Evolutionary conservation across 2,329 filamentous ascomycete genomes (phyloP), one percentile per base, ranked within the genome.

Genomic region (Fusarium transvaalense): DNA sequence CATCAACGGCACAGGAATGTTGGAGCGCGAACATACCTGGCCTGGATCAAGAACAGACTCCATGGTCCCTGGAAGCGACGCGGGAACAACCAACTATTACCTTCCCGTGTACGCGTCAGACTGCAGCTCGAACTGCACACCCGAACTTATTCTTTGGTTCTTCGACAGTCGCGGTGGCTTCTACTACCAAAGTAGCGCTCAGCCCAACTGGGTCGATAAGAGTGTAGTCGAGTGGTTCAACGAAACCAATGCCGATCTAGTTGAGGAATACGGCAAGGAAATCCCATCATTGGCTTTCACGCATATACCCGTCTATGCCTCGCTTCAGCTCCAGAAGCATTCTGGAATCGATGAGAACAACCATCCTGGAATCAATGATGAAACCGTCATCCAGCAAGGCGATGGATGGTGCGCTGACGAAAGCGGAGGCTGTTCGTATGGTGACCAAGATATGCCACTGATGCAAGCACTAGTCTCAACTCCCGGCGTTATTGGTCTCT

Each of bases 161-260:
- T 91, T 92, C 65, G 90, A 92, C 71, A 85, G 82, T 51, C 81
- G 84, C n/a, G 88, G 88, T 21, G 88, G 88, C 9, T 80, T 80
- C 45, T 79, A 81, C 38, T 86, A 83, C 71, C 82, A 82, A 56
- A 64, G 77, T 10, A 38, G 41, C 0, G 42, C 52, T 3, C 76
- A 78, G 10, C 78, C 78, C 1, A 76, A 83, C 69, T 85, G 83
- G 83, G 82, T 85, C 4, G 79, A 84, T 55, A 31, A 52, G 17
- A 76, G 71, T 10, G 82, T 84, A 1, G 83, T 82, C 0, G 59
- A 76, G 19, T 85, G 83, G 83, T 85, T 84, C 69, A 64, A 65
- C 12, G 25, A 72, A 13, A 82, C 80, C 17, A 80, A 78, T 53
- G 61, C 70, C 1, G 61, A 73, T 15, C 72, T 82, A 6, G 62